These are phyloP conservation scores for Candida ficus DNA, from an alignment of 805 yeast genomes.

Conservation along the genomic window DNA sequence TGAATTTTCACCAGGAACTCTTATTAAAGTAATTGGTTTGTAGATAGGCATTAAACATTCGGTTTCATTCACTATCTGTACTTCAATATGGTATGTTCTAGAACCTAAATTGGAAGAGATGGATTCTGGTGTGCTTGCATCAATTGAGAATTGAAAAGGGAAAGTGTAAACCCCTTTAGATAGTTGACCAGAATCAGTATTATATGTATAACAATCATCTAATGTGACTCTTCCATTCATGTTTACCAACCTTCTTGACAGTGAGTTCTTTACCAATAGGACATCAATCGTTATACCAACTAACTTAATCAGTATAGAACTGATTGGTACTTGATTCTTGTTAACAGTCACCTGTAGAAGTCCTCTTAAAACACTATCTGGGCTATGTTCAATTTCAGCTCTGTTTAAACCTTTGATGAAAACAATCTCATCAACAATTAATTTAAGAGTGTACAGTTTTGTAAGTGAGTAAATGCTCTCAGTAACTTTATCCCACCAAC, in stretches of 20 bases:
- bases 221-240: constrained; percentile 4
- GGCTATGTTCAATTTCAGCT: constrained; percentile 13
- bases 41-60: neutral
- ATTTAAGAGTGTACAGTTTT: constrained; percentile 2
- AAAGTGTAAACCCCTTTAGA: constrained; percentile 17
- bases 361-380: constrained; percentile 13
- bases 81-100: constrained; percentile 15
- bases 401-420: constrained; percentile 16
- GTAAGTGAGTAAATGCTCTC: constrained; percentile 1
- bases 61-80: neutral
- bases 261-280: neutral
- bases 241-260: constrained; percentile 3
- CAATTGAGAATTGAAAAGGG: constrained; percentile 22
- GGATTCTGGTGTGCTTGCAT: constrained; percentile 17
- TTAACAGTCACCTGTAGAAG: constrained; percentile 11
- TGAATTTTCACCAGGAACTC: constrained; percentile 16
- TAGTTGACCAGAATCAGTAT: neutral
- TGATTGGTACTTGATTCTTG: constrained; percentile 5
- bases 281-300: constrained; percentile 14
- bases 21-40: constrained; percentile 9
- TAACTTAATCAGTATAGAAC: constrained; percentile 12
- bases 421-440: constrained; percentile 12
- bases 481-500: neutral
- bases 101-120: constrained; percentile 10
- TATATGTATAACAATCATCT: constrained; percentile 13